A percentile compares a stretch with the other conserved stretches of the same genome.
Evolutionary conservation across 2,329 filamentous ascomycete genomes (phyloP).

Genomic region (Fusarium aywerte): DNA sequence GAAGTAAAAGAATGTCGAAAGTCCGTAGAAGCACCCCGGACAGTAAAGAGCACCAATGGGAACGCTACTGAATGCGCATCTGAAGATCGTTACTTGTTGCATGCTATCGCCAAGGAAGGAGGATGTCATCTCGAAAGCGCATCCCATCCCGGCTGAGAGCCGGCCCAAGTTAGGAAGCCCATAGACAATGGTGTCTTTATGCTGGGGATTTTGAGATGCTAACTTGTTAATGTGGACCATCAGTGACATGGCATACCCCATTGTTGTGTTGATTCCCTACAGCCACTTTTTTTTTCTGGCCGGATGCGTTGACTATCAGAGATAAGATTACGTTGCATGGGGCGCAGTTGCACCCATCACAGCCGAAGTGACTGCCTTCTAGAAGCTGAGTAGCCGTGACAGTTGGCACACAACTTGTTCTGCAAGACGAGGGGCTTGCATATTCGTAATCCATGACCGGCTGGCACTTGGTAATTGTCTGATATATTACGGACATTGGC

Average conservation of each 20-base stretch:
- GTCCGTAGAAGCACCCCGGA: constrained; percentile 1
- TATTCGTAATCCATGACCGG: neutral
- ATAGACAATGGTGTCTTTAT: constrained; percentile 10
- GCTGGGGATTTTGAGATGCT: neutral
- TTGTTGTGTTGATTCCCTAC: constrained; percentile 3
- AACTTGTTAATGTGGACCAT: constrained; percentile 6
- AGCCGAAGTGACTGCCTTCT: constrained; percentile 35
- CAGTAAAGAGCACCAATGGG: constrained; percentile 1
- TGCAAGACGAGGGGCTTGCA: neutral
- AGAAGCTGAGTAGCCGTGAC: constrained; percentile 25
- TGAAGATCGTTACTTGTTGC: constrained; percentile 35
- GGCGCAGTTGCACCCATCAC: constrained; percentile 37
- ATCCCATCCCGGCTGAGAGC: constrained; percentile 42
- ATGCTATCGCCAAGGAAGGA: constrained; percentile 27
- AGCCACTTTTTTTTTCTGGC: constrained; percentile 3
- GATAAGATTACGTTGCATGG: constrained; percentile 41
- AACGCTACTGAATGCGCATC: constrained; percentile 3
- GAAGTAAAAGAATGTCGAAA: constrained; percentile 15
- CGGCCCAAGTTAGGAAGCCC: constrained; percentile 20
- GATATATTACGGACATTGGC: constrained; percentile 1
- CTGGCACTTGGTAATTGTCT: neutral
- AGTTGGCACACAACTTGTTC: neutral
- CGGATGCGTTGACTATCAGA: constrained; percentile 3
- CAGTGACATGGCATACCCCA: constrained; percentile 7
- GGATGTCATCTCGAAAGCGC: constrained; percentile 34